These are phyloP conservation scores for Elsinoe ampelina DNA, from an alignment of 2,329 filamentous ascomycete genomes.

Conservation along the genomic window DNA sequence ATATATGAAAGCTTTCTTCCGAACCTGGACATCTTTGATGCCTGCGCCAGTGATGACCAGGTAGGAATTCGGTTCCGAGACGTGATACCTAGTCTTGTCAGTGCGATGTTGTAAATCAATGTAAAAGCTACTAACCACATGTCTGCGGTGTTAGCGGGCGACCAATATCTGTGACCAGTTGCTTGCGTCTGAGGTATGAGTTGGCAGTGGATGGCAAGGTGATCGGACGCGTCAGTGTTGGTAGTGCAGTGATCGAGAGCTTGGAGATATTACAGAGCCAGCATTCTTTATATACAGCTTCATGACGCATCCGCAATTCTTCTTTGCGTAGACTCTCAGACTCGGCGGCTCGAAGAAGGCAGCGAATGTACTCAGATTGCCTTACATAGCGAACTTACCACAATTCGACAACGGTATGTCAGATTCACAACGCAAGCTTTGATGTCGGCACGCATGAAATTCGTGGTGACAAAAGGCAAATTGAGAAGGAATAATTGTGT, in stretches of 20 bases:
- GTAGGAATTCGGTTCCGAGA: constrained; percentile 71
- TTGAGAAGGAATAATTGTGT: too few species aligned
- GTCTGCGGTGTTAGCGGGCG: neutral
- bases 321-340: too few species aligned
- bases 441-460: too few species aligned
- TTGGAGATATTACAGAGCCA: too few species aligned
- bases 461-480: too few species aligned
- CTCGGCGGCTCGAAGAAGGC: neutral
- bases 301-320: too few species aligned
- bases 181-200: too few species aligned
- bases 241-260: too few species aligned
- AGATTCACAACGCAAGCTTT: neutral
- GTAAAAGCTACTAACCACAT: constrained; percentile 1
- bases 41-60: constrained; percentile 77
- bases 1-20: constrained; percentile 64
- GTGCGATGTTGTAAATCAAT: neutral
- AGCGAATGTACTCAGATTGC: neutral
- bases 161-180: too few species aligned
- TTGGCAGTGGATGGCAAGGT: too few species aligned
- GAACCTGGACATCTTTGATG: constrained; percentile 64
- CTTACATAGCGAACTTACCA: neutral
- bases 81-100: constrained; percentile 43
- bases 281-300: too few species aligned
- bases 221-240: too few species aligned
- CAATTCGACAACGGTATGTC: neutral